These are phyloP conservation scores for Debaryomyces robertsiae DNA, from an alignment of 1,139 yeast species.

Conservation along the genomic window DNA sequence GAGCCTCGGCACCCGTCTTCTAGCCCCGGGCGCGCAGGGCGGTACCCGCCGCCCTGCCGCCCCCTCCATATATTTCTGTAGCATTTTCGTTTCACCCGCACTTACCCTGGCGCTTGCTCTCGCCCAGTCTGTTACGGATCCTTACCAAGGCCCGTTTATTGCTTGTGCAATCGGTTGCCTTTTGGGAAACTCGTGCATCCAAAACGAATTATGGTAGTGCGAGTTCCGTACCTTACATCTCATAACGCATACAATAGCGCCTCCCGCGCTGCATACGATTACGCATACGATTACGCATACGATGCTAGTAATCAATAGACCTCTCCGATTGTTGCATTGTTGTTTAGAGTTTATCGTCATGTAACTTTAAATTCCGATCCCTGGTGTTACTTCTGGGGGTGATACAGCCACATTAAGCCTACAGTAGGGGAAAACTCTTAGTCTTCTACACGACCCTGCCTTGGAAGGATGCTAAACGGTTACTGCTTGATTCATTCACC, in stretches of 20 bases:
- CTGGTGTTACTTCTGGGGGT: conserved; percentile 8
- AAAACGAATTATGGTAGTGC: no score
- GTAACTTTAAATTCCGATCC: conserved; percentile 7
- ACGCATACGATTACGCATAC: conserved; percentile 3
- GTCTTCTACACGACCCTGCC: conserved; percentile 1
- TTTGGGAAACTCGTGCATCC: no score
- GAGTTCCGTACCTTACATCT: conserved; percentile 8
- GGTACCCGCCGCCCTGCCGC: no score
- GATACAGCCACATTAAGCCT: conserved; percentile 7
- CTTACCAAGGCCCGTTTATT: no score
- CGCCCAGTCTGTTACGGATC: no score
- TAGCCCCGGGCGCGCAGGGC: no score
- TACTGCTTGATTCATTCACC: not conserved
- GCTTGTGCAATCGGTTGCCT: no score
- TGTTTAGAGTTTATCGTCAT: not conserved
- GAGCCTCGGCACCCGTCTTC: no score
- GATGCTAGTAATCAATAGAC: not conserved
- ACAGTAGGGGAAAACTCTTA: not conserved
- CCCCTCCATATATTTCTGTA: no score
- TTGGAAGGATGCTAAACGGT: not conserved
- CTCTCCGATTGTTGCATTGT: conserved; percentile 9
- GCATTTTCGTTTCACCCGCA: no score
- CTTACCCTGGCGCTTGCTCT: no score
- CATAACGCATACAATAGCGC: not conserved
- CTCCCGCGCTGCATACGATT: not conserved